Conservation (phyloP, 768 basidiomycete genomes). For the Krasilnikovozyma curviuscula region DNA sequence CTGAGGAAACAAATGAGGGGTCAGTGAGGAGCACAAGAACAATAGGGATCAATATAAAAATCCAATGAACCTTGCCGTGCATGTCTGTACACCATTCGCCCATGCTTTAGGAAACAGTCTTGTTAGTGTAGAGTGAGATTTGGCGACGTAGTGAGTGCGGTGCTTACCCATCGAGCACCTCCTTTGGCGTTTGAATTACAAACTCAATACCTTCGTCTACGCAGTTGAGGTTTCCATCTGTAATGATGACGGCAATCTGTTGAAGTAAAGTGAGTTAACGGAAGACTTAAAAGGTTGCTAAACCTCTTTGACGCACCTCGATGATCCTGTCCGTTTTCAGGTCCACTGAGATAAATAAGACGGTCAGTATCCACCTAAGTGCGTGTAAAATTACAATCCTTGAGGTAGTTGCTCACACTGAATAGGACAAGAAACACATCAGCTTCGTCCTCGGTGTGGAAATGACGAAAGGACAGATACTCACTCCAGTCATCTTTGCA, state of each 20-base stretch:
- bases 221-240: constrained; percentile 57
- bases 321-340: constrained; percentile 3
- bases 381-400: too few relatives aligned
- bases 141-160: neutral
- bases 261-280: neutral
- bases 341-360: too few relatives aligned
- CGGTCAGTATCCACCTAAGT: too few relatives aligned
- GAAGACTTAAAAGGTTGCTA: neutral
- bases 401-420: too few relatives aligned
- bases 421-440: too few relatives aligned
- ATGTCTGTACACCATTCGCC: constrained; percentile 67
- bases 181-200: constrained; percentile 54
- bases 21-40: neutral
- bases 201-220: constrained; percentile 66
- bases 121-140: neutral
- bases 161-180: constrained; percentile 43
- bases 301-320: constrained; percentile 2
- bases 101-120: constrained; percentile 44
- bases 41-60: constrained; percentile 23
- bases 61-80: constrained; percentile 34
- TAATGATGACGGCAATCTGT: constrained; percentile 69
- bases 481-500: constrained; percentile 11
- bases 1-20: constrained; percentile 18
- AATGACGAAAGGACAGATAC: too few relatives aligned
- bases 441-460: too few relatives aligned